Conservation (phyloP, 2,329 filamentous ascomycete genomes). For the Penicillium sp. region DNA sequence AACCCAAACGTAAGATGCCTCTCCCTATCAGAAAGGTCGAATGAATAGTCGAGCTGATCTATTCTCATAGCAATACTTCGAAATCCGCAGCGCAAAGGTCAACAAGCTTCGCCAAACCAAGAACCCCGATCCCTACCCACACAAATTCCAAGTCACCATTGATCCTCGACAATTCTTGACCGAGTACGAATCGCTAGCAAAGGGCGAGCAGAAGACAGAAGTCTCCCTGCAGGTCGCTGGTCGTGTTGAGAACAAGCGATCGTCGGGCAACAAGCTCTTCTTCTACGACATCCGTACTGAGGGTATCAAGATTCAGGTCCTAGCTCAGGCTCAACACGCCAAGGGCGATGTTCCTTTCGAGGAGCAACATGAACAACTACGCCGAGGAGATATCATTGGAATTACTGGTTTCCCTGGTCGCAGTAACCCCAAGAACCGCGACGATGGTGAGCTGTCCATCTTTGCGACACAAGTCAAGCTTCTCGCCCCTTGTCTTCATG, state of each 20-base stretch:
- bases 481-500: conserved; percentile 85
- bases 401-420: conserved; percentile 78
- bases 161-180: conserved; percentile 75
- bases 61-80: conserved; percentile 74
- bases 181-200: conserved; percentile 74
- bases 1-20: conserved; percentile 62
- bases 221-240: conserved; percentile 73
- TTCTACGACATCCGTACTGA: conserved; percentile 85
- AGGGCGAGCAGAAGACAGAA: conserved; percentile 76
- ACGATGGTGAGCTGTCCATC: conserved; percentile 88
- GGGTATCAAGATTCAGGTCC: conserved; percentile 78
- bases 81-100: conserved; percentile 83
- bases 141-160: conserved; percentile 86
- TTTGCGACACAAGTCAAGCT: conserved; percentile 84
- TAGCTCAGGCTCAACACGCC: conserved; percentile 81
- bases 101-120: conserved; percentile 70
- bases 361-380: conserved; percentile 82
- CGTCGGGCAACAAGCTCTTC: conserved; percentile 76
- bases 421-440: conserved; percentile 82
- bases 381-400: conserved; percentile 89
- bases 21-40: background rate
- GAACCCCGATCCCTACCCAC: conserved; percentile 81
- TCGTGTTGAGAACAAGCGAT: conserved; percentile 83
- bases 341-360: conserved; percentile 69
- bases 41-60: too few species aligned